Percentiles rank a stretch among this genome's conserved stretches.
Evolutionary conservation across 78 protist genomes (phyloP).

Genomic region (Dictyostelium citrinum): DNA sequence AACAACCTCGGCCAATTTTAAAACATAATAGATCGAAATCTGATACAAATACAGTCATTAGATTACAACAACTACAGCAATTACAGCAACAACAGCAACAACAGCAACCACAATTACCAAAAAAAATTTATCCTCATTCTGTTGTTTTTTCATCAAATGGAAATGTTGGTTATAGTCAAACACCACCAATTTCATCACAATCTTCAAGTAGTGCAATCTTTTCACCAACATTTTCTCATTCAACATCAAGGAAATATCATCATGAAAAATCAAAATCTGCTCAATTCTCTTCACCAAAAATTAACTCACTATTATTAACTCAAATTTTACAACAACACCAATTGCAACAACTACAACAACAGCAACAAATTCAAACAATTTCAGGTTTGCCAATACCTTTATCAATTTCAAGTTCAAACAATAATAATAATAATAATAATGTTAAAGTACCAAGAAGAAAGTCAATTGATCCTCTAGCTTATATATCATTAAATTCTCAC

Average conservation of each 20-base stretch:
- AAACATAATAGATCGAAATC: slow-evolving; percentile 70
- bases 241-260: background rate
- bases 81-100: background rate
- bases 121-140: background rate
- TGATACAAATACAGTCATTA: slow-evolving; percentile 42
- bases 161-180: background rate
- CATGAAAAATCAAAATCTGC: slow-evolving; percentile 13
- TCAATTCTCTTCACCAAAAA: background rate
- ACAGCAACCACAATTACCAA: background rate
- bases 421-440: background rate
- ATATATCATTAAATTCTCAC: background rate
- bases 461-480: slow-evolving; percentile 44
- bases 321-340: slow-evolving; percentile 23
- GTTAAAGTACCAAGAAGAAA: slow-evolving; percentile 29
- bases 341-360: background rate
- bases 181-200: background rate
- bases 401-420: background rate
- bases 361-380: background rate
- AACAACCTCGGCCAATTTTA: background rate
- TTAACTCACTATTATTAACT: background rate
- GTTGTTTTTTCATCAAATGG: background rate
- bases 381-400: background rate
- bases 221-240: background rate
- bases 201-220: background rate
- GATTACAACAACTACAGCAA: background rate